Conservation (phyloP, 805 yeast genomes). For the Zygoascus bituminiphila region DNA sequence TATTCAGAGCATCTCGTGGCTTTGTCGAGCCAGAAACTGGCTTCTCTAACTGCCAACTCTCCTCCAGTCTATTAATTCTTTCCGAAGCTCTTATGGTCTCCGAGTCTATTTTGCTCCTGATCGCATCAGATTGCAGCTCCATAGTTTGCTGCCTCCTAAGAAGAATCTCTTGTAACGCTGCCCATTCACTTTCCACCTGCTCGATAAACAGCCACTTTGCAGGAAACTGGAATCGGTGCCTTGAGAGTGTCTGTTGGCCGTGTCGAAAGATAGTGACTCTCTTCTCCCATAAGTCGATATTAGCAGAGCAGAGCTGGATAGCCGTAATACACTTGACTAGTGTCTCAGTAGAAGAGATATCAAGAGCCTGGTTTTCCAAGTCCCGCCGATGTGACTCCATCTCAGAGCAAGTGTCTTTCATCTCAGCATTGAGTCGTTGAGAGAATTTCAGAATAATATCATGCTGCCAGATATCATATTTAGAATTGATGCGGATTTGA, state of each 20-base stretch:
- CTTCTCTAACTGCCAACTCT: conserved; percentile 40
- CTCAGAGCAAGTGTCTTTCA: conserved; percentile 27
- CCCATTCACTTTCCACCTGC: conserved; percentile 47
- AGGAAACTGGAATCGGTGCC: conserved; percentile 42
- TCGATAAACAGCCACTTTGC: conserved; percentile 52
- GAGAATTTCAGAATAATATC: conserved; percentile 37
- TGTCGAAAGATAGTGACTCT: conserved; percentile 20
- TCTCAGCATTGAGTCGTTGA: conserved; percentile 27
- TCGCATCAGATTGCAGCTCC: conserved; percentile 34
- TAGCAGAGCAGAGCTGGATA: conserved; percentile 30
- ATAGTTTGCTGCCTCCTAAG: conserved; percentile 32
- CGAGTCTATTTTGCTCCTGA: conserved; percentile 35
- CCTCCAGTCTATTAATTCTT: conserved; percentile 25
- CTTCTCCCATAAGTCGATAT: conserved; percentile 20
- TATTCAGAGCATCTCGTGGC: conserved; percentile 21
- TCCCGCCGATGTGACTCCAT: conserved; percentile 30
- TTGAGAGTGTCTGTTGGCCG: conserved; percentile 37
- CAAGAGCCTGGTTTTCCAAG: conserved; percentile 32
- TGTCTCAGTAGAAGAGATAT: conserved; percentile 34
- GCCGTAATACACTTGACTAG: conserved; percentile 33
- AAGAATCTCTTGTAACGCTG: conserved; percentile 35
- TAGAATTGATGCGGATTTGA: conserved; percentile 42
- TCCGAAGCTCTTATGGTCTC: conserved; percentile 35
- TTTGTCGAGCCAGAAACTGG: conserved; percentile 25
- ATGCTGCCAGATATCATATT: conserved; percentile 53